Base-by-base conservation (phyloP, 257 asterid genomes). In the Fraxinus cuspidata region DNA sequence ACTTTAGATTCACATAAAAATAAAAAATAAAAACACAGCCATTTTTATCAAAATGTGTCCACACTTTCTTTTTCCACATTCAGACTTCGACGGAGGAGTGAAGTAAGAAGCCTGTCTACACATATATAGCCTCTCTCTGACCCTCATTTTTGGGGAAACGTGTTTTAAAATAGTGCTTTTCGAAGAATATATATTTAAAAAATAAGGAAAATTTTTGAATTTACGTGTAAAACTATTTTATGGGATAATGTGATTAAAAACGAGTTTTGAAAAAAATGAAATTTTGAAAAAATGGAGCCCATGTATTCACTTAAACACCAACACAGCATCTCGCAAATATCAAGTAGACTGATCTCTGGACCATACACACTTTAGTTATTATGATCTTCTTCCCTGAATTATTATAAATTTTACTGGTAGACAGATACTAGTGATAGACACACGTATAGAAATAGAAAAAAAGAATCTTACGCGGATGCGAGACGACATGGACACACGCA, bases 371-470 rank as follows among this genome's bases (percentile, higher is more conserved):
- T 84, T 73, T 78, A 78, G 78, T 78, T 77, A 79, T 82, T 51
- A 70, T 75, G 74, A 83, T 85, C 82, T 77, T 82, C 81, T 74
- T 56, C 75, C 68, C 23, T 23, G 18, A 35, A 78, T 70, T 86
- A 84, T 84, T 80, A 78, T 82, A 80, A 60, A 71, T 84, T 78
- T 83, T 82, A 82, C 88, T 84, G 83, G 79, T 74, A 86, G 87
- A 90, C 74, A 67, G 80, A 74, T 77, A 72, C 78, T 7, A 80
- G 82, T 74, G 78, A 78, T 77, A 28, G 60, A 44, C 70, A 38
- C 53, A 69, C 58, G 67, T 58, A 82, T 38, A 78, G 28, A 76
- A 58, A 44, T 47, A 70, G 71, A 72, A 18, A 79, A 44, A 18
- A 40, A 74, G 78, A 81, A 81, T 83, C 82, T 77, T 56, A 56